Conservation (phyloP, 805 yeast genomes). For the Teunomyces stri region DNA sequence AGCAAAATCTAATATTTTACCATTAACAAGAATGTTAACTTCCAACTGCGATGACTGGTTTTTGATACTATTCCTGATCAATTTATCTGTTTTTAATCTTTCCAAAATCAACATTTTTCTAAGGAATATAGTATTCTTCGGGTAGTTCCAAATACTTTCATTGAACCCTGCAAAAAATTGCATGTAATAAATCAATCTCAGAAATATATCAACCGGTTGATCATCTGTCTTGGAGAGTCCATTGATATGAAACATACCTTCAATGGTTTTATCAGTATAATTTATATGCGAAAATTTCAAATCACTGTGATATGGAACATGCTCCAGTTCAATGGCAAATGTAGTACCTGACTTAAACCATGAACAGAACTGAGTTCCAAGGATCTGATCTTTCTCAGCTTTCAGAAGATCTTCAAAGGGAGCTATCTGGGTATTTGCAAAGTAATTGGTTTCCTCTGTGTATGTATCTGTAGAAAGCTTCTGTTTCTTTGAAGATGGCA, state of each 20-base stretch:
- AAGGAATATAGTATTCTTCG: slow-evolving; percentile 1
- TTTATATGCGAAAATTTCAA: slow-evolving; percentile 21
- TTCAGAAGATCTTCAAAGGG: background rate
- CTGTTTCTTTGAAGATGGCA: background rate
- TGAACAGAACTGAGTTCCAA: slow-evolving; percentile 19
- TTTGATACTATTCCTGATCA: background rate
- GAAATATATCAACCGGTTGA: background rate
- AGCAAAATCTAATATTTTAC: slow-evolving; percentile 35
- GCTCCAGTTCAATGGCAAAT: slow-evolving; percentile 10
- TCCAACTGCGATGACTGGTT: background rate
- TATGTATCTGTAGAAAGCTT: background rate
- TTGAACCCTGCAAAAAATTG: slow-evolving; percentile 13
- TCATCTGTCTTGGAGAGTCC: background rate
- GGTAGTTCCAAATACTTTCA: slow-evolving; percentile 1
- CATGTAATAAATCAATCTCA: background rate
- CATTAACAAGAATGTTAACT: slow-evolving; percentile 19
- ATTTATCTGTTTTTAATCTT: slow-evolving; percentile 3
- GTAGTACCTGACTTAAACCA: slow-evolving; percentile 24
- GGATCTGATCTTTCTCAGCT: slow-evolving; percentile 9
- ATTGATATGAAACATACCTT: slow-evolving; percentile 17
- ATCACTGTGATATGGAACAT: slow-evolving; percentile 9
- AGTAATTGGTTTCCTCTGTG: background rate
- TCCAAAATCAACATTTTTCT: slow-evolving; percentile 7
- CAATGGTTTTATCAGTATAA: slow-evolving; percentile 14
- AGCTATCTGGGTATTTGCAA: background rate